phyloP scores from a whole-genome alignment of 2,329 filamentous ascomycete species.

The Colletotrichum cuscutae region DNA sequence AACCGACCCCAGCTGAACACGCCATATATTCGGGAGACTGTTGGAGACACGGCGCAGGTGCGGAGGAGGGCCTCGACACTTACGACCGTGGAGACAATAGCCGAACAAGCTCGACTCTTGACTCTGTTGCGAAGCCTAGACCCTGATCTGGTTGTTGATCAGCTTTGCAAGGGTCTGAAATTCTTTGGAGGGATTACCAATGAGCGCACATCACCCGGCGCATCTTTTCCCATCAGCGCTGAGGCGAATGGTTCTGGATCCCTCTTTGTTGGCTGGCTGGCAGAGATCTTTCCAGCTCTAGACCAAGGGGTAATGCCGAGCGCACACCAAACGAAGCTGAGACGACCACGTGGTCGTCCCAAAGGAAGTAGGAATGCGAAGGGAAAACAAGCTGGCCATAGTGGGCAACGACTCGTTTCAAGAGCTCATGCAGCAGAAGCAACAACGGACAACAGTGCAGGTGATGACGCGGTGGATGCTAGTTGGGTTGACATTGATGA shows the following conservation, averaged over 20 bases:
- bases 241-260: constrained; percentile 66
- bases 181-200: constrained; percentile 72
- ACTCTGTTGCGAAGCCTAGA: constrained; percentile 66
- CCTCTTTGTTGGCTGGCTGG: constrained; percentile 69
- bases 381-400: constrained; percentile 48
- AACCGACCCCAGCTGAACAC: too few relatives aligned
- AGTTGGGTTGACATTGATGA: constrained; percentile 60
- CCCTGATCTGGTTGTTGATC: constrained; percentile 67
- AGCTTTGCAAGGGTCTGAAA: constrained; percentile 70
- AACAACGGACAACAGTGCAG: neutral
- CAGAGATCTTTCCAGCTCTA: constrained; percentile 69
- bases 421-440: neutral
- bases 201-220: constrained; percentile 60
- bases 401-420: neutral
- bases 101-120: constrained; percentile 69
- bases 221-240: constrained; percentile 65
- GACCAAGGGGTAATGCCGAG: constrained; percentile 36
- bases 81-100: constrained; percentile 62
- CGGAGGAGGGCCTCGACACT: constrained; percentile 42
- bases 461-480: constrained; percentile 43
- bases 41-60: neutral
- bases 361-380: constrained; percentile 62
- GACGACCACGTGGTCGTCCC: constrained; percentile 52
- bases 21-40: neutral
- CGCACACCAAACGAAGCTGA: constrained; percentile 21